These are phyloP conservation scores for Sphagnum tenellum DNA, from an alignment of 225 moss, liverwort and hornwort species.

Conservation along the genomic window DNA sequence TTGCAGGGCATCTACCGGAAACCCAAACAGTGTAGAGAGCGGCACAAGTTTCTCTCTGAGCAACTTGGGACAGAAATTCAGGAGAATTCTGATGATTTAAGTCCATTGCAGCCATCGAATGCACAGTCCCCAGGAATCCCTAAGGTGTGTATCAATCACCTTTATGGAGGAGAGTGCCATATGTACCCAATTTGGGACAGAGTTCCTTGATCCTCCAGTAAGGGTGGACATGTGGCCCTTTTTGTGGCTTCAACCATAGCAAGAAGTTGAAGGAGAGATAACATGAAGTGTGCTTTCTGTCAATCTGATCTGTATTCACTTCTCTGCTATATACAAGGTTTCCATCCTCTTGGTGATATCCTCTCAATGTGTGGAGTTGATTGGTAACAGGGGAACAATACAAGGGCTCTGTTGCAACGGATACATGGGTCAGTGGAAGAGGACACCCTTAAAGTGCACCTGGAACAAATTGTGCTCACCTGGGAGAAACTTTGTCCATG, in stretches of 20 bases:
- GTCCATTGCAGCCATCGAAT: slow-evolving; percentile 32
- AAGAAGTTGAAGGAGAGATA: too few relatives aligned
- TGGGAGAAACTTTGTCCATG: slow-evolving; percentile 28
- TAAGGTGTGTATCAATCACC: too few relatives aligned
- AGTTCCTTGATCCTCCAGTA: too few relatives aligned
- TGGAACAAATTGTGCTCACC: slow-evolving; percentile 68
- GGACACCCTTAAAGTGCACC: slow-evolving; percentile 58
- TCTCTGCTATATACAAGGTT: too few relatives aligned
- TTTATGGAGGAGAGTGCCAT: too few relatives aligned
- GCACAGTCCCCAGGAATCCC: slow-evolving; percentile 6
- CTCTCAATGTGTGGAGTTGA: too few relatives aligned
- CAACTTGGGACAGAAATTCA: slow-evolving; percentile 40
- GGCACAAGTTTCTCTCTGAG: slow-evolving; percentile 54
- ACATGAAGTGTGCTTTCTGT: too few relatives aligned
- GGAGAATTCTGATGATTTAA: slow-evolving; percentile 63
- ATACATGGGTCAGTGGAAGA: slow-evolving; percentile 66
- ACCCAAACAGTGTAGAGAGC: slow-evolving; percentile 75
- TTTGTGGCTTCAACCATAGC: too few relatives aligned
- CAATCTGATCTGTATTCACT: too few relatives aligned
- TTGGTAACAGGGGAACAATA: slow-evolving; percentile 35
- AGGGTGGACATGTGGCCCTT: too few relatives aligned
- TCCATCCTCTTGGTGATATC: too few relatives aligned
- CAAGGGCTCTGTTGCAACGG: slow-evolving; percentile 39
- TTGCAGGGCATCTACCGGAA: slow-evolving; percentile 66
- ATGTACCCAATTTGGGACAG: too few relatives aligned